Conservation (phyloP, 2,329 filamentous ascomycete genomes). For the Pleochaeta shiraiana region DNA sequence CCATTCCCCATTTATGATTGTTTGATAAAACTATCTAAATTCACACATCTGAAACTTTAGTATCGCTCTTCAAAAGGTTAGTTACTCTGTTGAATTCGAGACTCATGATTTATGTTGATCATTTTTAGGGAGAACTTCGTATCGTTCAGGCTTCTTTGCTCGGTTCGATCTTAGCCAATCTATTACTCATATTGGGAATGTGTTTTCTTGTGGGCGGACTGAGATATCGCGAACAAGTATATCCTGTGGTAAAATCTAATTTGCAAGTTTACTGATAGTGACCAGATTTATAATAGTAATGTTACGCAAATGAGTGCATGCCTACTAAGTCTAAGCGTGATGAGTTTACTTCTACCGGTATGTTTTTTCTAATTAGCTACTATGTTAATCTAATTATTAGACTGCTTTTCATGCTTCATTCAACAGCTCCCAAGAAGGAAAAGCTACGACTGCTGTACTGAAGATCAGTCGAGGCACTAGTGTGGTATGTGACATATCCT, state of each 20-base stretch:
- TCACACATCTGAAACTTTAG: too few species aligned
- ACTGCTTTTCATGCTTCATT: constrained; percentile 90
- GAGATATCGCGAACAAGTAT: constrained; percentile 64
- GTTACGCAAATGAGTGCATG: constrained; percentile 95
- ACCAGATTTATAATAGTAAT: constrained; percentile 73
- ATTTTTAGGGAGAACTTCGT: constrained; percentile 47
- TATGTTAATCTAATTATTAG: constrained; percentile 19
- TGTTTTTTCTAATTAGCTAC: constrained; percentile 12
- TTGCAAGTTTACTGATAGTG: too few species aligned
- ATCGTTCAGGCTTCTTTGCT: constrained; percentile 83
- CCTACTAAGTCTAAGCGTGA: constrained; percentile 72
- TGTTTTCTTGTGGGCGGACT: constrained; percentile 71
- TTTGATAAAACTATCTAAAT: too few species aligned
- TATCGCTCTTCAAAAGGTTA: constrained; percentile 51
- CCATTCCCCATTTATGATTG: too few species aligned
- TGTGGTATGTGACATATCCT: constrained; percentile 32
- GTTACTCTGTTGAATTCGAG: not conserved
- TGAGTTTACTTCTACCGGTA: constrained; percentile 67
- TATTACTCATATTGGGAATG: constrained; percentile 82
- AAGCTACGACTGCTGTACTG: constrained; percentile 49
- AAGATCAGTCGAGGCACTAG: constrained; percentile 81
- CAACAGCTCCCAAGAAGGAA: constrained; percentile 24
- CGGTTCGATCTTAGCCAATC: constrained; percentile 73
- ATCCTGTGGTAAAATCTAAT: constrained; percentile 8
- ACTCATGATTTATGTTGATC: not conserved